A percentile compares a stretch with the other conserved stretches of the same genome.
phyloP scores from a whole-genome alignment of 2,329 filamentous ascomycete genomes.

The Colletotrichum sp. region DNA sequence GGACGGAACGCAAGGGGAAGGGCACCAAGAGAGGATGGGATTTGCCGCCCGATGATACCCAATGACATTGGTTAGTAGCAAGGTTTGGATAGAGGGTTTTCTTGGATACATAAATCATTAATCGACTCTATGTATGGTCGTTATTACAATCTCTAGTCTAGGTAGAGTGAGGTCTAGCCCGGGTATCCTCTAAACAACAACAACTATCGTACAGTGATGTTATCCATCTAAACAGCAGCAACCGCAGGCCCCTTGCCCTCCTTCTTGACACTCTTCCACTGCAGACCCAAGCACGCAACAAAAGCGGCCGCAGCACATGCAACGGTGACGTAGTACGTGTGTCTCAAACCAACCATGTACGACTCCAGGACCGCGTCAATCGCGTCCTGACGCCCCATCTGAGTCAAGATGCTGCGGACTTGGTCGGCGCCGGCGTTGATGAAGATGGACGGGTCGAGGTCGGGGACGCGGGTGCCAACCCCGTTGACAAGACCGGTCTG shows the following conservation, averaged over 20 bases:
- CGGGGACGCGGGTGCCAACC: conserved; percentile 48
- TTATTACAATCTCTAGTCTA: conserved; percentile 4
- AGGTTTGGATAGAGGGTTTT: not conserved
- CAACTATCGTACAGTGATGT: not conserved
- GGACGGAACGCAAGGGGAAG: conserved; percentile 14
- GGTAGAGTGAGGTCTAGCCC: not conserved
- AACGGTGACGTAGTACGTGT: conserved; percentile 57
- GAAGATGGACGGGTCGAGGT: conserved; percentile 52
- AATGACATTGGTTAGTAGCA: conserved; percentile 22
- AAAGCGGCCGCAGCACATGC: conserved; percentile 53
- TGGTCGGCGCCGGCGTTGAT: conserved; percentile 59
- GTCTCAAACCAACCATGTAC: conserved; percentile 54
- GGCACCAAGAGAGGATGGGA: conserved; percentile 36
- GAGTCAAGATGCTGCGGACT: conserved; percentile 47
- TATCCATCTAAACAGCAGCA: conserved; percentile 19
- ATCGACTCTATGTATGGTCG: not conserved
- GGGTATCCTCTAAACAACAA: conserved; percentile 9
- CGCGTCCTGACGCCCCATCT: conserved; percentile 44
- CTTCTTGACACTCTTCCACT: conserved; percentile 61
- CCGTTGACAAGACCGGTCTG: conserved; percentile 64
- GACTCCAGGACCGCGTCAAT: conserved; percentile 48
- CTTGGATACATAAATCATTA: not conserved
- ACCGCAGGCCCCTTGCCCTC: conserved; percentile 32
- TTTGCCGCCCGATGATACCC: conserved; percentile 44
- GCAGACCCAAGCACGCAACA: conserved; percentile 44